These are phyloP conservation scores for Diospyros kaki DNA, from an alignment of 148 eudicot species.

Conservation along the genomic window DNA sequence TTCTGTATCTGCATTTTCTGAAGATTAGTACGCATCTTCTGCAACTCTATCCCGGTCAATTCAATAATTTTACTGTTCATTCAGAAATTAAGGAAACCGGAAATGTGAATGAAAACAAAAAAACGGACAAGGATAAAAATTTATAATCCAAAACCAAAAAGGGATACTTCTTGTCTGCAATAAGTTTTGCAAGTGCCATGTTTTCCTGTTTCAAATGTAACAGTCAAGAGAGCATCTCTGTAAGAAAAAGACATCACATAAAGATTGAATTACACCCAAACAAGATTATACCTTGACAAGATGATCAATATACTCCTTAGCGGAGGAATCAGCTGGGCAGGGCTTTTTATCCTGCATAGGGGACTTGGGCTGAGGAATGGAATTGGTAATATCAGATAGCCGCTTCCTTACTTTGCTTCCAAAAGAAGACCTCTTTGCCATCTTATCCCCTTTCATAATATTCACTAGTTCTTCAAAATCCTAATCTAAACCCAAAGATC, in stretches of 20 bases:
- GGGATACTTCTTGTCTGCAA: conserved; percentile 40
- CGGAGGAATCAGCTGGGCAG: conserved; percentile 17
- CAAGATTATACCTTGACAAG: conserved; percentile 44
- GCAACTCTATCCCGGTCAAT: conserved; percentile 43
- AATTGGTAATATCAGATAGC: conserved; percentile 64
- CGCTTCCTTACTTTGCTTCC: conserved; percentile 50
- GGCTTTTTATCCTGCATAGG: conserved; percentile 24
- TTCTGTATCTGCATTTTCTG: conserved; percentile 58
- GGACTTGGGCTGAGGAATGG: conserved; percentile 41
- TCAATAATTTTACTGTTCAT: conserved; percentile 52
- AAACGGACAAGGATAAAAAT: neutral
- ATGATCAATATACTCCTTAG: conserved; percentile 40
- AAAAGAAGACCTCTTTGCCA: conserved; percentile 48
- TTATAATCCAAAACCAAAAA: conserved; percentile 10
- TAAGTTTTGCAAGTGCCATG: conserved; percentile 15
- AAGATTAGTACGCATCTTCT: conserved; percentile 32
- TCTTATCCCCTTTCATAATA: conserved; percentile 26
- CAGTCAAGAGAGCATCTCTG: neutral
- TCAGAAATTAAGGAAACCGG: conserved; percentile 12
- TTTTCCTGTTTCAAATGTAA: conserved; percentile 17
- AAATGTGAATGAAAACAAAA: neutral
- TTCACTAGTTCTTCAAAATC: neutral
- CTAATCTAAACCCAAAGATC: neutral
- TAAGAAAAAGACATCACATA: conserved; percentile 12
- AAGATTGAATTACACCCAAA: neutral